Evolutionary conservation across 2,329 filamentous ascomycete genomes (phyloP), one percentile per base, ranked within the genome.

Genomic region (Aspergillus niger): DNA sequence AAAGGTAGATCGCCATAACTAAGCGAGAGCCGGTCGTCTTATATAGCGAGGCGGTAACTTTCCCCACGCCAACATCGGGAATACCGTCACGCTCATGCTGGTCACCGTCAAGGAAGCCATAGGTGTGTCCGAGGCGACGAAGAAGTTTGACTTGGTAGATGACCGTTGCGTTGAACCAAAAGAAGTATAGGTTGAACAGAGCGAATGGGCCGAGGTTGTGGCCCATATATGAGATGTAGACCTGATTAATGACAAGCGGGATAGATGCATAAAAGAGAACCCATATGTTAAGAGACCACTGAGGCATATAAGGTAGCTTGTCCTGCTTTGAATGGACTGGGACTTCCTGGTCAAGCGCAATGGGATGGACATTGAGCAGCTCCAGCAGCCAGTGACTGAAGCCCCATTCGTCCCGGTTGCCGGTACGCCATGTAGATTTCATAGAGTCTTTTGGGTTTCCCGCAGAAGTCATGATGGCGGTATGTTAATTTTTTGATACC

Each of bases 371-470:
- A 32, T 73, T 69, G 20, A 72, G 61, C 22, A 63, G 30, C 20
- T 73, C 68, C 5, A 73, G 54, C 28, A 67, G 54, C 63, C 66
- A 66, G 62, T 72, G 70, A 53, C 66, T 56, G 51, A 67, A 48
- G 15, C 44, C 70, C 70, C 70, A 72, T 58, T 68, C 60, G 39
- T 64, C 63, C 39, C 66, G 68, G 53, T 65, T 64, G 22, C 59
- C 65, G 13, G 63, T 65, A 28, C 66, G 70, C 70, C 70, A 73
- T 26, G 70, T 73, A 28, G 70, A 73, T 58, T 65, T 69, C 68
- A 73, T 73, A 4, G 70, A 73, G 62, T 73, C 70, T 60, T 73
- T 73, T 8, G 69, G 65, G 50, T 63, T 59, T 3, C 60, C 55
- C 51, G 64, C 65, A 15, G 66, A 65, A 48, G 65, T 67, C 68